Evolutionary conservation across 768 basidiomycete genomes (phyloP), one percentile per base, ranked within the genome.

Genomic region (Kwoniella mangroviensis): DNA sequence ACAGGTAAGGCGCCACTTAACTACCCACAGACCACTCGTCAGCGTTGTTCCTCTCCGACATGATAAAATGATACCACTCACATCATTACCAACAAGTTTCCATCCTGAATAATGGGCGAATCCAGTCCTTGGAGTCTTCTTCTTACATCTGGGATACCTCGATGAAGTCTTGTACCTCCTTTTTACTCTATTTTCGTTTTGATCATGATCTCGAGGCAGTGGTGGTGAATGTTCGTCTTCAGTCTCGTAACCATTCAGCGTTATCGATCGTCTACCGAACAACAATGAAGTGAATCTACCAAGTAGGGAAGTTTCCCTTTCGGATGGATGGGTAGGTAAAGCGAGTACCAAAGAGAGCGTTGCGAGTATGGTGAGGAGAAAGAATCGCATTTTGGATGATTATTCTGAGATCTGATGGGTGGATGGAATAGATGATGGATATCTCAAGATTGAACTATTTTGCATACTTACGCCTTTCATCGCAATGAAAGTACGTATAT

Each of bases 61-160:
- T 21, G 51, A 28, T 26, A 5, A 41, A n/a, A 41, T 53, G 43
- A 24, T 19, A 21, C 9, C 34, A 72, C 76, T 69, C 67, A 77
- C 74, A 52, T 77, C 76, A 61, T 75, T 71, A 13, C 74, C 76
- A 10, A 67, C 64, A 45, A 77, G 63, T 53, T 69, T 70, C 75
- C 75, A 77, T n/a, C 75, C 75, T 21, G 71, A 56, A 61, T 74
- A 77, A 54, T 69, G 70, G 22, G 75, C 75, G 41, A 73, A 77
- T 4, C 75, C 75, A n/a, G 65, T 69, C 51, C 72, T 52, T 19
- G 57, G 55, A 2, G 26, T 57, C 12, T 55, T 26, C 59, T 52
- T 65, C 22, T 59, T 45, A 58, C 74, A 75, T 52, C 55, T 61
- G 5, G 68, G 68, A 24, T 75, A 75, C 17, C 34, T 57, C 11